Conservation (phyloP, 805 yeast genomes). For the Lipomyces mesembrius region DNA sequence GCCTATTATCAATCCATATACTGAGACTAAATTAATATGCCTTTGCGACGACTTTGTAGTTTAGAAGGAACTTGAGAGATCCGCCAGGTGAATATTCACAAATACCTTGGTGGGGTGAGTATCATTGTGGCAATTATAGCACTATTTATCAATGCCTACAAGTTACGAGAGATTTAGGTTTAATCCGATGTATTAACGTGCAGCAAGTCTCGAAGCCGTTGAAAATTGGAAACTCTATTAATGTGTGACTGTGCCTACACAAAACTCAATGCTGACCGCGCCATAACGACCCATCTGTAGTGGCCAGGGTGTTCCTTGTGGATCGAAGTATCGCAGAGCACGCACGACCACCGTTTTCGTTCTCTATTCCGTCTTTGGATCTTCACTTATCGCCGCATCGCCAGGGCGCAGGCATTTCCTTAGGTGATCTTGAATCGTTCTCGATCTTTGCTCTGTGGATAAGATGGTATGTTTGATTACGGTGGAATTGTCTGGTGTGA, state of each 20-base stretch:
- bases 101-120: too few relatives aligned
- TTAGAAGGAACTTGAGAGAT: too few relatives aligned
- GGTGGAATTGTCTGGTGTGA: neutral
- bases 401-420: neutral
- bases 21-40: too few relatives aligned
- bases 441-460: neutral
- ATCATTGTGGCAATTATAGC: too few relatives aligned
- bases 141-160: neutral
- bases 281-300: neutral
- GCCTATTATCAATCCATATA: neutral
- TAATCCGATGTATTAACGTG: neutral
- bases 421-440: neutral
- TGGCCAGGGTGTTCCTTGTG: conserved; percentile 1
- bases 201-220: neutral
- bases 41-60: too few relatives aligned
- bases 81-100: too few relatives aligned
- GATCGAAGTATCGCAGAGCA: neutral
- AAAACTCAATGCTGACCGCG: neutral
- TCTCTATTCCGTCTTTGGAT: neutral
- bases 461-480: neutral
- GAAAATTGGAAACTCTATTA: neutral
- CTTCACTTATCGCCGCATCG: neutral
- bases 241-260: neutral
- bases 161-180: neutral
- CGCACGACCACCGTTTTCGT: neutral